Percentiles rank a stretch among this genome's conserved stretches.
Evolutionary conservation across 1,139 yeast genomes (phyloP).

Genomic region (Geotrichum histeridarum): DNA sequence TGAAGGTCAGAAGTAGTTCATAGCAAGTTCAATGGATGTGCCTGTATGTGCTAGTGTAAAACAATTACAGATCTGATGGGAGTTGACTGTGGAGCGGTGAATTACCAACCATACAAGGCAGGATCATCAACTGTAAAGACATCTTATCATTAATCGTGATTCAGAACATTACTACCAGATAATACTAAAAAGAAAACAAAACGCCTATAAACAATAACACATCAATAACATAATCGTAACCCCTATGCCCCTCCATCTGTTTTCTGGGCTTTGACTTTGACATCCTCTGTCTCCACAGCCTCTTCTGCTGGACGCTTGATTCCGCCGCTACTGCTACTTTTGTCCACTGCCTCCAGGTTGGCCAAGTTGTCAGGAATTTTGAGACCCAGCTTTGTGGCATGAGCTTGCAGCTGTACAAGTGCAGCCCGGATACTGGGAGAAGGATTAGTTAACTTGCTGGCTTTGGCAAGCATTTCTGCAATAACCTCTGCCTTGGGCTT

Average conservation of each 20-base stretch:
- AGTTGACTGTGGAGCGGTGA: no score
- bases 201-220: not conserved
- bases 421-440: constrained; percentile 36
- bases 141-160: not conserved
- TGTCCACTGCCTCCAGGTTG: not conserved
- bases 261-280: not conserved
- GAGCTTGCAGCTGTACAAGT: constrained; percentile 35
- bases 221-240: not conserved
- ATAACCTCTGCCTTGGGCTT: constrained; percentile 31
- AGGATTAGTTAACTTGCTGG: constrained; percentile 37
- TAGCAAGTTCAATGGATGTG: no score
- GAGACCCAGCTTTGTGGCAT: constrained; percentile 28
- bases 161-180: not conserved
- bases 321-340: not conserved
- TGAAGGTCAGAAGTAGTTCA: no score
- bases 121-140: no score
- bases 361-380: constrained; percentile 1
- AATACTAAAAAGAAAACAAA: not conserved
- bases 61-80: no score
- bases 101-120: no score
- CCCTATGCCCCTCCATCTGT: not conserved
- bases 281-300: not conserved
- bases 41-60: no score
- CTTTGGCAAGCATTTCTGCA: constrained; percentile 35
- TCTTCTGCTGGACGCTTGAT: not conserved